phyloP scores from a whole-genome alignment of 2,329 filamentous ascomycete species.

The Hypomyces perniciosus region DNA sequence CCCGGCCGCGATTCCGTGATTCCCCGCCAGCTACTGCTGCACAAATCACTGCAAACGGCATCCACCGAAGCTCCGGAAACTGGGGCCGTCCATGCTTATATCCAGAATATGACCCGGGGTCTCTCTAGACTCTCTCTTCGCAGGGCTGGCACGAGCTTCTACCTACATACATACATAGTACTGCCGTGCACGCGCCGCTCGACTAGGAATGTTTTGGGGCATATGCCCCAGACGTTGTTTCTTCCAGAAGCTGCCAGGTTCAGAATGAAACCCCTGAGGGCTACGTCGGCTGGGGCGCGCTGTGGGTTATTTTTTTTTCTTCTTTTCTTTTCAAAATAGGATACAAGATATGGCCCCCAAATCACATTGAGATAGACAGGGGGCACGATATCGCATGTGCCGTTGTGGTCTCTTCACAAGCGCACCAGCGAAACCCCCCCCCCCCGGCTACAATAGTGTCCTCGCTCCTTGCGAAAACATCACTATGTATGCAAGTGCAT shows the following conservation, averaged over 20 bases:
- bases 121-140: too few relatives aligned
- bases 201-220: neutral
- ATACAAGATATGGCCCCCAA: too few relatives aligned
- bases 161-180: neutral
- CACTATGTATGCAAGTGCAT: too few relatives aligned
- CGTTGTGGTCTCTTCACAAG: too few relatives aligned
- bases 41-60: slow-evolving; percentile 1
- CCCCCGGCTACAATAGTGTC: too few relatives aligned
- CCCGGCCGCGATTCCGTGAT: neutral
- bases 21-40: slow-evolving; percentile 9
- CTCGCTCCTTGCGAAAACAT: too few relatives aligned
- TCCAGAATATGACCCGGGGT: slow-evolving; percentile 7
- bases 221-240: neutral
- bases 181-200: neutral
- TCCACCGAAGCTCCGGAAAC: slow-evolving; percentile 1
- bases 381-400: too few relatives aligned
- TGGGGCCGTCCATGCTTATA: slow-evolving; percentile 1
- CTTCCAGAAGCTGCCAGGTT: neutral
- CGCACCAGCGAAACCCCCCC: too few relatives aligned
- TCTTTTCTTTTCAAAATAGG: neutral
- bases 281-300: neutral
- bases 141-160: too few relatives aligned
- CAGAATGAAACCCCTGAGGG: neutral
- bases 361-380: too few relatives aligned
- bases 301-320: neutral